These are phyloP conservation scores for Fraxinus baroniana DNA, from an alignment of 305 asterid species.

Conservation along the genomic window DNA sequence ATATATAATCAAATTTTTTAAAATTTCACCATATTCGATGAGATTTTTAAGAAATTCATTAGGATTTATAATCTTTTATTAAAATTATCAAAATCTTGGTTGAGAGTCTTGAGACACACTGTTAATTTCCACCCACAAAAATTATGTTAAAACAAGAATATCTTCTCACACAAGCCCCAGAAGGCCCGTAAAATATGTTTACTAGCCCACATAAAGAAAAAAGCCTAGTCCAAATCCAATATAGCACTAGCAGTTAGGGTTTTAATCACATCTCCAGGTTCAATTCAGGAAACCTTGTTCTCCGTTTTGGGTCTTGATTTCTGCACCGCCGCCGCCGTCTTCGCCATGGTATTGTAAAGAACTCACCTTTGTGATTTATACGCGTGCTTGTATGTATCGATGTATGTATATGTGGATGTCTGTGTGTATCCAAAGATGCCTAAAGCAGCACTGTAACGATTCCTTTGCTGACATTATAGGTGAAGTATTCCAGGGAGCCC, in stretches of 20 bases:
- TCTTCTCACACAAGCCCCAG: not conserved
- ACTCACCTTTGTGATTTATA: not conserved
- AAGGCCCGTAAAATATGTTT: not conserved
- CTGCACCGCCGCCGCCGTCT: not conserved
- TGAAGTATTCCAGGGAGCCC: slow-evolving; percentile 83
- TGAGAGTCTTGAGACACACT: no score
- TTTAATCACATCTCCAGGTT: not conserved
- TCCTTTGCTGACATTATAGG: slow-evolving; percentile 31
- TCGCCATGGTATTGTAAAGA: not conserved
- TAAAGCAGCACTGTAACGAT: not conserved
- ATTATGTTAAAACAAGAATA: not conserved
- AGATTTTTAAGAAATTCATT: no score
- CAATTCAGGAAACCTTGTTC: not conserved
- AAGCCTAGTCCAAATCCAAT: not conserved
- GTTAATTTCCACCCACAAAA: no score
- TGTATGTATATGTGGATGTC: not conserved
- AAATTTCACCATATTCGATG: no score
- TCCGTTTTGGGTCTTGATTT: not conserved
- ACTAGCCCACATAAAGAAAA: not conserved
- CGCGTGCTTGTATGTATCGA: not conserved
- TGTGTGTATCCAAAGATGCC: not conserved
- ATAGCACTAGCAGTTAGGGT: not conserved
- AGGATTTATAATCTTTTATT: no score
- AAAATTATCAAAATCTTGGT: no score
- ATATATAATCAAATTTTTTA: no score